Percentiles rank a stretch among this genome's conserved stretches.
These are phyloP conservation scores for Scheffersomyces illinoinensis DNA, from an alignment of 1,139 yeast species.

Conservation along the genomic window DNA sequence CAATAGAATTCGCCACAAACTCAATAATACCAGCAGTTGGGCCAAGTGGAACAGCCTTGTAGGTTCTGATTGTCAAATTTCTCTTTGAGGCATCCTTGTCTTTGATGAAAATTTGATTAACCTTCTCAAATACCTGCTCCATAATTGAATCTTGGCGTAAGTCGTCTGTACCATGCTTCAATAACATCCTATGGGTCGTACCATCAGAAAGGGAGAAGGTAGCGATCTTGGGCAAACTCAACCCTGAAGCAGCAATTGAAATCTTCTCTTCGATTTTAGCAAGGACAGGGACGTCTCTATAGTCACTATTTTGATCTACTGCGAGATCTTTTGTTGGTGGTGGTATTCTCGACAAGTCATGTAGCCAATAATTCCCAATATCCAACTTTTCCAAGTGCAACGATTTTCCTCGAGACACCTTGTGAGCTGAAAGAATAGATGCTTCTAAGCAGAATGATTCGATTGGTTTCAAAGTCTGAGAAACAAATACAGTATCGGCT, in stretches of 20 bases:
- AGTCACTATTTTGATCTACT: conserved; percentile 45
- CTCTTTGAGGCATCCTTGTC: conserved; percentile 61
- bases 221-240: conserved; percentile 83
- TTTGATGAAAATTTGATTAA: conserved; percentile 62
- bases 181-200: conserved; percentile 50
- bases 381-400: conserved; percentile 37
- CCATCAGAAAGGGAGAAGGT: conserved; percentile 61
- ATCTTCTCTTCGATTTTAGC: conserved; percentile 44
- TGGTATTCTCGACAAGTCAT: conserved; percentile 55
- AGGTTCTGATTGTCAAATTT: conserved; percentile 69
- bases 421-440: conserved; percentile 52
- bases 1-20: conserved; percentile 76
- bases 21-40: conserved; percentile 87
- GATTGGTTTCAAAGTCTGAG: conserved; percentile 37
- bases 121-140: conserved; percentile 95
- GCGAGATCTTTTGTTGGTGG: conserved; percentile 63
- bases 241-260: conserved; percentile 71
- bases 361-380: conserved; percentile 59
- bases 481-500: conserved; percentile 14
- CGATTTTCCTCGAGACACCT: conserved; percentile 33
- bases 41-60: conserved; percentile 88
- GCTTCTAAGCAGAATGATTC: conserved; percentile 52
- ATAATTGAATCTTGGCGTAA: conserved; percentile 92
- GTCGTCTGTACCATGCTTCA: conserved; percentile 90
- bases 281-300: conserved; percentile 52